Evolutionary conservation across 2,329 filamentous ascomycete genomes (phyloP).

Genomic region (Zasmidium cellare): DNA sequence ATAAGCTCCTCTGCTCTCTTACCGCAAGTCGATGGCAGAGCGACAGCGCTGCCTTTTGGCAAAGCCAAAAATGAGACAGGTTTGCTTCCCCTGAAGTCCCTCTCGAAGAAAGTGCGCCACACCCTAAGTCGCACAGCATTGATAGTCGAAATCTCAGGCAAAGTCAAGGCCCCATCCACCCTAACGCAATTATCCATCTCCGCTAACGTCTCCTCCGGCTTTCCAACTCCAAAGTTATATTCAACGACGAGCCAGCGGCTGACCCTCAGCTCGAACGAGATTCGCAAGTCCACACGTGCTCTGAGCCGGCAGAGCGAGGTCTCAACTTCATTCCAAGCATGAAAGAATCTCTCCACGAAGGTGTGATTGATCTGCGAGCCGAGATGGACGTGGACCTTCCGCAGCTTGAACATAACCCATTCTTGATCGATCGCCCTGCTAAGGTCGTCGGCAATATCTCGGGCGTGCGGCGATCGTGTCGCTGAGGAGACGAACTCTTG

Average conservation of each 20-base stretch:
- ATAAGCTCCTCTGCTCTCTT: neutral
- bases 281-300: slow-evolving; percentile 4
- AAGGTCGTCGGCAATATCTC: slow-evolving; percentile 5
- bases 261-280: slow-evolving; percentile 16
- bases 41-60: neutral
- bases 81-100: neutral
- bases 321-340: slow-evolving; percentile 13
- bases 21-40: neutral
- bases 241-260: slow-evolving; percentile 15
- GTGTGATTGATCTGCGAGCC: slow-evolving; percentile 16
- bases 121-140: slow-evolving; percentile 11
- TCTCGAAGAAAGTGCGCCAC: slow-evolving; percentile 14
- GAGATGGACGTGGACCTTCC: slow-evolving; percentile 16
- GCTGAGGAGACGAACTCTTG: slow-evolving; percentile 16
- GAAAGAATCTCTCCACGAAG: slow-evolving; percentile 19
- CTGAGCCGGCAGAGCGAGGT: slow-evolving; percentile 5
- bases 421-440: slow-evolving; percentile 1
- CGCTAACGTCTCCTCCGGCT: slow-evolving; percentile 4
- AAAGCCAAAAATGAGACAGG: neutral
- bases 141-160: slow-evolving; percentile 16
- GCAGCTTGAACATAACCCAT: slow-evolving; percentile 2
- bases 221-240: slow-evolving; percentile 13
- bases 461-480: slow-evolving; percentile 16
- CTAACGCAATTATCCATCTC: slow-evolving; percentile 19
- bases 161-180: slow-evolving; percentile 5